Percentiles rank a stretch among this genome's conserved stretches.
Conservation (phyloP, 441 rosid genomes). For the Populus hybrid region DNA sequence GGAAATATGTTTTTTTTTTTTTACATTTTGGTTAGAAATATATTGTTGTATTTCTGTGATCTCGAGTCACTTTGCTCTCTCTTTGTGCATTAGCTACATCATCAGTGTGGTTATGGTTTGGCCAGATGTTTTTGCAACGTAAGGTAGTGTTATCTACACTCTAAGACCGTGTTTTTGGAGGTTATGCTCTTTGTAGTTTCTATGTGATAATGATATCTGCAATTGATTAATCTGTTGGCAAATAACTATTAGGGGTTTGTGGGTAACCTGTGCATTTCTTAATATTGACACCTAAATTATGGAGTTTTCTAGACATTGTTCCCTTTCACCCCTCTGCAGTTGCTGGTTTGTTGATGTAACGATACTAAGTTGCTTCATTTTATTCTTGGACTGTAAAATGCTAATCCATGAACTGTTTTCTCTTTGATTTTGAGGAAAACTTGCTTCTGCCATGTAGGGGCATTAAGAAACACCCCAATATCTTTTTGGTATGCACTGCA, state of each 20-base stretch:
- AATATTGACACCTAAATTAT: neutral
- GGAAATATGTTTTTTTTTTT: too few relatives aligned
- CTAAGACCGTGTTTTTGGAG: neutral
- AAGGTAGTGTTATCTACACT: neutral
- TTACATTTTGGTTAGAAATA: too few relatives aligned
- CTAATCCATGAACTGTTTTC: neutral
- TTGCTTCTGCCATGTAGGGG: neutral
- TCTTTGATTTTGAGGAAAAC: neutral
- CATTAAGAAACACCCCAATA: neutral
- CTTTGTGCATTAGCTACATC: too few relatives aligned
- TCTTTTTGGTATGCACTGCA: neutral
- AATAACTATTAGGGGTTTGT: neutral
- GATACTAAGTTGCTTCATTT: neutral
- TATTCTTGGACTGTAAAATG: neutral
- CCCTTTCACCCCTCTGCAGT: neutral
- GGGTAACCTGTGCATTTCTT: neutral
- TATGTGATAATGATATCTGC: neutral
- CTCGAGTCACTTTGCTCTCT: too few relatives aligned
- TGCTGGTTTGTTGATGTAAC: neutral
- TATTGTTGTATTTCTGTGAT: too few relatives aligned
- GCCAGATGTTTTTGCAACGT: too few relatives aligned
- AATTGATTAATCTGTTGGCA: neutral
- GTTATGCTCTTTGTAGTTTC: neutral
- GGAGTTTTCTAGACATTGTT: neutral
- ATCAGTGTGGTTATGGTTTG: too few relatives aligned